Conservation (phyloP, 192 early-diverging fungal genomes). For the Dissophora ornata region DNA sequence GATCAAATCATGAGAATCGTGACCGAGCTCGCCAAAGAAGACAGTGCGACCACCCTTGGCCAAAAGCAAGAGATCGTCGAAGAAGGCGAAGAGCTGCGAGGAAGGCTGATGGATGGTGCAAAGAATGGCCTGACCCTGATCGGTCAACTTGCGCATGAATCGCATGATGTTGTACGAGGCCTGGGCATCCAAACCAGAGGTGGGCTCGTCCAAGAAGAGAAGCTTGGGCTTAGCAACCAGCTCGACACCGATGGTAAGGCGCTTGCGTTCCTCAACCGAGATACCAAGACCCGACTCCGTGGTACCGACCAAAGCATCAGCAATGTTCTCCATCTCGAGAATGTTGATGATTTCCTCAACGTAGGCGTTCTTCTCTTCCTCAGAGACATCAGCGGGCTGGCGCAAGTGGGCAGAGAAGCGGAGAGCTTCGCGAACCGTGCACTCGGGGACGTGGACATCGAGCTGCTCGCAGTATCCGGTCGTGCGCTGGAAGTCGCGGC, state of each 20-base stretch:
- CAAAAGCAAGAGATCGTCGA: constrained; percentile 85
- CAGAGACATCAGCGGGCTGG: constrained; percentile 74
- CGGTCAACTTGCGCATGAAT: constrained; percentile 75
- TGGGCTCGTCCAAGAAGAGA: constrained; percentile 93
- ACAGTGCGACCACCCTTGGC: constrained; percentile 83
- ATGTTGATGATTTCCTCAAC: constrained; percentile 81
- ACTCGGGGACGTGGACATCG: constrained; percentile 79
- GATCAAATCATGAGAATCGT: constrained; percentile 72
- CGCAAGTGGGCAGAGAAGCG: constrained; percentile 81
- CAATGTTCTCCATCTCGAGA: constrained; percentile 79
- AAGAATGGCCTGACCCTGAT: constrained; percentile 75
- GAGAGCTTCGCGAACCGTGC: constrained; percentile 84
- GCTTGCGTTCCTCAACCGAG: constrained; percentile 88
- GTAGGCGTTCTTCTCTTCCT: constrained; percentile 74
- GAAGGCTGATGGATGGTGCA: constrained; percentile 93
- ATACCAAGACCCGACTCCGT: constrained; percentile 80
- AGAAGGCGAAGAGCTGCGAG: constrained; percentile 83
- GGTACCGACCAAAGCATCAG: constrained; percentile 79
- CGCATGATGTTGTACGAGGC: constrained; percentile 81
- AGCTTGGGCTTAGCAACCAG: constrained; percentile 82
- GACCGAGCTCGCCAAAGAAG: constrained; percentile 86
- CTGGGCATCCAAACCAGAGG: constrained; percentile 86
- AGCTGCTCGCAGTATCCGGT: constrained; percentile 90
- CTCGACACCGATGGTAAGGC: constrained; percentile 88
- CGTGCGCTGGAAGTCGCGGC: constrained; percentile 72